Evolutionary conservation across 306 rosid species (phyloP).

Genomic region (Cicer pinnatifidum): DNA sequence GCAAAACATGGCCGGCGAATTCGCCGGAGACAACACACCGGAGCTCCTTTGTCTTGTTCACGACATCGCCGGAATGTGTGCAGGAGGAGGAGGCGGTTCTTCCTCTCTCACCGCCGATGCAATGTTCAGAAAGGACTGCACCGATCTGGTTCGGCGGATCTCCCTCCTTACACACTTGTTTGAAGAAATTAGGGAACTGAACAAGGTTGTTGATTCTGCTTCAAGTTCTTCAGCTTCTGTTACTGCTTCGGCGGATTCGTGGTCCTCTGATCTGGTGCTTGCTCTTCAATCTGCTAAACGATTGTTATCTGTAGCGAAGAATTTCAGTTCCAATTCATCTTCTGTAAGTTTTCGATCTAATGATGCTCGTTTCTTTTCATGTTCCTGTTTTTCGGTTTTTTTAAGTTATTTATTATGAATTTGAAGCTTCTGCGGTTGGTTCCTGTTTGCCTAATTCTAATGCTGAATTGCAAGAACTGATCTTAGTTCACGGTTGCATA

Average conservation of each 20-base stretch:
- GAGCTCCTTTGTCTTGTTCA: constrained; percentile 58
- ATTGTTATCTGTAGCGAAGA: constrained; percentile 60
- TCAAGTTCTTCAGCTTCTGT: constrained; percentile 44
- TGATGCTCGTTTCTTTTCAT: background rate
- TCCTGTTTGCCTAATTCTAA: background rate
- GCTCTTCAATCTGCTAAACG: constrained; percentile 77
- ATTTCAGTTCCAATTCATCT: constrained; percentile 57
- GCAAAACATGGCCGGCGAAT: constrained; percentile 66
- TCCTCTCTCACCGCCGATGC: constrained; percentile 42
- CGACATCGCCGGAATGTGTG: constrained; percentile 62
- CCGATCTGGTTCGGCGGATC: constrained; percentile 97
- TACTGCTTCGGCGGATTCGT: constrained; percentile 47
- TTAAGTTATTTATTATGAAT: background rate
- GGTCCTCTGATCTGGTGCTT: constrained; percentile 69
- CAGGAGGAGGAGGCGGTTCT: constrained; percentile 43
- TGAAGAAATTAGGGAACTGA: constrained; percentile 76
- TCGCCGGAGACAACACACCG: constrained; percentile 57
- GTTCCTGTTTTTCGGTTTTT: background rate
- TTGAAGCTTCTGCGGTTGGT: constrained; percentile 5
- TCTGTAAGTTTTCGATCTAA: constrained; percentile 56
- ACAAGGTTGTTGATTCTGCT: constrained; percentile 47
- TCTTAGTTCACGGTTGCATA: background rate
- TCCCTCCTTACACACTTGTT: constrained; percentile 77
- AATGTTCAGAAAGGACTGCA: constrained; percentile 76
- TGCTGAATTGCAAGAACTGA: background rate